Base-by-base conservation (phyloP, 106 monocot species). In the Agapanthus africanus region DNA sequence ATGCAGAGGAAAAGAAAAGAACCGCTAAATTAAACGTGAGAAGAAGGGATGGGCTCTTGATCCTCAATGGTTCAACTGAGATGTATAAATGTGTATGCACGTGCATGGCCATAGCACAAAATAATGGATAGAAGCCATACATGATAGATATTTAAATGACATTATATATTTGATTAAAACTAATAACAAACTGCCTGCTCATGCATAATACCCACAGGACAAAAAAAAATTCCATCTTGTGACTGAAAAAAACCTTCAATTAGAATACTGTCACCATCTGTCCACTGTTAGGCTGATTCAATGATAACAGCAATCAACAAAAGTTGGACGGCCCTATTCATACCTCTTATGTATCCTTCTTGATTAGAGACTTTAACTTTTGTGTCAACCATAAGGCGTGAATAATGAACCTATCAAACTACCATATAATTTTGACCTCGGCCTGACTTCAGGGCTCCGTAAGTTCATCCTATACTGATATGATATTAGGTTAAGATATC, bases 321-420 rank as follows among this genome's bases (percentile, higher is more conserved):
- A n/a, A 13, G 27, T 57, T 52, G 23, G 52, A 52, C 11, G 56
- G 19, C 30, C 30, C 11, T 30, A 57, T 30, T 57, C 9, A 30
- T 30, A n/a, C 56, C 14, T 30, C 11, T 6, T 30, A 4, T 50
- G 19, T 28, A 57, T 11, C 56, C 56, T 57, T 57, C 56, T 30
- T 57, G 56, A 13, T 57, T 11, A 57, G 56, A 57, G 56, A n/a
- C n/a, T n/a, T n/a, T n/a, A n/a, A n/a, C n/a, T 57, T 25, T 22
- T 13, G 13, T 11, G 10, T 14, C 56, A 30, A 30, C 56, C 3
- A 11, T 28, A 30, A 28, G 50, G 19, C 15, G 30, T 14, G 30
- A 13, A 27, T 15, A 57, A 57, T 28, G 15, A 27, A 57, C 30
- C 27, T 54, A 25, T 26, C 0, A 1, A 56, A 14, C 10, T n/a